Evolutionary conservation across 805 yeast species (phyloP), one percentile per base, ranked within the genome.

Genomic region (Pichia exigua): DNA sequence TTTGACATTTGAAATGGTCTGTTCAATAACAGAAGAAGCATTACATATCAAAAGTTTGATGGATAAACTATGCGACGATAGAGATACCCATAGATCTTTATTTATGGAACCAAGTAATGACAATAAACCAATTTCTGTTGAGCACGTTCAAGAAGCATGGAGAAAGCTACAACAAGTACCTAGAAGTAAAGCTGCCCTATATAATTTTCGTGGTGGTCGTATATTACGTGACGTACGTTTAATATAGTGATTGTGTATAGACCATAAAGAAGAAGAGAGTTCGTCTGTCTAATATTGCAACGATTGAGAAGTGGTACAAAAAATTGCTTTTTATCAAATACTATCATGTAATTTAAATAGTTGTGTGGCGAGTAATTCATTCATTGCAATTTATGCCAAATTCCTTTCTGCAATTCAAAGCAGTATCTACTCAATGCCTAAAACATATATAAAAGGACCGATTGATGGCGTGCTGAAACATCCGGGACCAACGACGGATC

Each of bases 1-100:
- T 63, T 69, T 94, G 50, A 94, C 99, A 0, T 94, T 94, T 72
- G 99, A 94, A 66, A 90, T 92, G 66, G 99, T 94, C 3, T 95
- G 98, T 62, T 83, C 92, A 10, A 69, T 94, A 48, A 94, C 99
- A 0, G 98, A 92, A 68, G 87, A 84, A 60, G 98, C 98, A 1
- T 74, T 92, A 65, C 79, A 77, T 53, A 83, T 94, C 35, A 90
- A 91, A 47, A 51, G 48, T 21, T 75, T 79, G 26, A 90, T 87
- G 62, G 53, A 50, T 20, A 64, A 57, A 66, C 52, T 61, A 71
- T 62, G 46, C 12, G 52, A 48, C 7, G 53, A 51, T 17, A 38
- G 40, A 10, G 78, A 72, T n/a, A 67, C 67, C 41, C 74, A 78
- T 54, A 77, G 83, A 53, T 77, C 79, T 60, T 66, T 90, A 46